Base-by-base conservation (phyloP, 1,284 basidiomycete species). In the Pascua guehoae region DNA sequence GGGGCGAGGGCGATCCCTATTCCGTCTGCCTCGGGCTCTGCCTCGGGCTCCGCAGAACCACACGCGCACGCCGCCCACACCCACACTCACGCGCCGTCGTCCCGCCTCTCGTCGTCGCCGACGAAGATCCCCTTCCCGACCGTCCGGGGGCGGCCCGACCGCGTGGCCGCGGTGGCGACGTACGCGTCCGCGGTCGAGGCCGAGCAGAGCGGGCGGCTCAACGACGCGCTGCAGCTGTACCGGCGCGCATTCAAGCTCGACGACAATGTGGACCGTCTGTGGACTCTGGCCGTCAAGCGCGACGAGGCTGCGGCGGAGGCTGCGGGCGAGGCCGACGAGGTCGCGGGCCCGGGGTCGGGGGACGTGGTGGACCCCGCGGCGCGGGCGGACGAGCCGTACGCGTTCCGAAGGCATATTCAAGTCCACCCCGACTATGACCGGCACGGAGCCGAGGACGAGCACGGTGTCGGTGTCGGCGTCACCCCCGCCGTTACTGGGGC, bases 181-280 rank as follows among this genome's bases (percentile, higher is more conserved):
- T 94, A 93, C 71, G 76, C 82, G 17, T 79, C 77, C 40, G 91
- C 91, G 5, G 82, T 90, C 32, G 80, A 84, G 49, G 79, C 83
- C 54, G 91, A 94, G 74, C 86, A 88, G 68, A 76, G 77, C 41
- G 85, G 89, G 43, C 79, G 87, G 59, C 79, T 90, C 43, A 86
- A 89, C 64, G 84, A 86, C 39, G 91, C 91, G 9, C 74, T 91
- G 8, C 71, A 74, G 24, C 76, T 91, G 4, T 94, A 94, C 68
- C 83, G 88, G 12, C 83, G 83, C 53, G 88, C 89, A 1, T 92
- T 92, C 74, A 83, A 86, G 56, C 77, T 88, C 69, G 84, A 91
- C 51, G 73, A 75, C 53, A 62, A 66, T 49, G 70, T 73, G 12
- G 73, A 75, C 58, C 51, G 62, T 40, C 53, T 65, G 16, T 75